Conservation (phyloP, 2,329 filamentous ascomycete genomes). For the Drechslerella coelobrocha region DNA sequence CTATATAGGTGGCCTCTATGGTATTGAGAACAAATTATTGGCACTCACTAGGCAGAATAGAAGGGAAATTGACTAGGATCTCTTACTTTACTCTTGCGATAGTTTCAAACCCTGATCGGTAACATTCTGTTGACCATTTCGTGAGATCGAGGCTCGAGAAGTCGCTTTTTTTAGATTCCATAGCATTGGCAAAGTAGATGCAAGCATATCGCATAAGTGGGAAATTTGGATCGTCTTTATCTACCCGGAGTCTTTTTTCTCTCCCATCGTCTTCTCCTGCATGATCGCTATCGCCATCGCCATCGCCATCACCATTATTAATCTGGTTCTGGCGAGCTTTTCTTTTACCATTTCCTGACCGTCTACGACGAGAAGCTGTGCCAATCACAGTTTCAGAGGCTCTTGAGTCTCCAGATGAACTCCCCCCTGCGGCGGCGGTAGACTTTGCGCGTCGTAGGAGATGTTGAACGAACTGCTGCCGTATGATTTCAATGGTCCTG, state of each 20-base stretch:
- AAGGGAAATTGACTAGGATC: background rate
- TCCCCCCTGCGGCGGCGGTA: background rate
- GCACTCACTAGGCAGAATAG: background rate
- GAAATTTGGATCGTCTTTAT: background rate
- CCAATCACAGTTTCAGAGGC: background rate
- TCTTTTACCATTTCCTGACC: background rate
- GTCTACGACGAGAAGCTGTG: background rate
- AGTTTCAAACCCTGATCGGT: slow-evolving; percentile 15
- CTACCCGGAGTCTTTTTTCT: slow-evolving; percentile 7
- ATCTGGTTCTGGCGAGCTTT: background rate
- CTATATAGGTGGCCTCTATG: slow-evolving; percentile 22
- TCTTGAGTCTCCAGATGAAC: background rate
- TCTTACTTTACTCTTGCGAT: slow-evolving; percentile 13
- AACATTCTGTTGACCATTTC: slow-evolving; percentile 13
- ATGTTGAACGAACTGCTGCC: slow-evolving; percentile 2
- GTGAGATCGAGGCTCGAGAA: slow-evolving; percentile 6
- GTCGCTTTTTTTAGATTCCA: background rate
- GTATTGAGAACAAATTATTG: too few relatives aligned
- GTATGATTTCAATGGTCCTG: background rate
- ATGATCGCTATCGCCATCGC: too few relatives aligned
- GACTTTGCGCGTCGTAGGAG: background rate
- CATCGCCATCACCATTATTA: background rate
- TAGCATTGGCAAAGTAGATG: slow-evolving; percentile 15
- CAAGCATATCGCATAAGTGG: slow-evolving; percentile 9
- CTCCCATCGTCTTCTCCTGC: background rate